Conservation (phyloP, 2,329 filamentous ascomycete species). For the Trichoderma sp. region DNA sequence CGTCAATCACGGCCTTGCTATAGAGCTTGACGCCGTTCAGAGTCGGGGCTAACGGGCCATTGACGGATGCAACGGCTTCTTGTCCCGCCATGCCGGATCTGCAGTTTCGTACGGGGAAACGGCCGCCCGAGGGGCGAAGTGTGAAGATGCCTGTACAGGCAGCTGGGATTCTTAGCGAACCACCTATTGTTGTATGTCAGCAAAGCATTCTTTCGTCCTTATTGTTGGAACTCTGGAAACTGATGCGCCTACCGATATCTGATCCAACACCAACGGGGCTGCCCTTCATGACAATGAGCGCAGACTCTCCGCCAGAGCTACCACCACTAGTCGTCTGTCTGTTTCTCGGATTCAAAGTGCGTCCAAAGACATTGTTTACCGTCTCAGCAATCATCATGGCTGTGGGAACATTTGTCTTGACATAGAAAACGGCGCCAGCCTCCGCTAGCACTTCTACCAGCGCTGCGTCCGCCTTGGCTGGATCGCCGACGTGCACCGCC, state of each 20-base stretch:
- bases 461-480: constrained; percentile 44
- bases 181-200: constrained; percentile 34
- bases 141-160: constrained; percentile 59
- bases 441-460: constrained; percentile 43
- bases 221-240: not conserved
- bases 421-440: constrained; percentile 54
- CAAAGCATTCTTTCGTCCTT: not conserved
- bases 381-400: constrained; percentile 69
- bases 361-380: constrained; percentile 63
- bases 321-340: constrained; percentile 60
- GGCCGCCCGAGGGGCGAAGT: constrained; percentile 55
- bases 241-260: constrained; percentile 48
- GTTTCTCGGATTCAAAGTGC: constrained; percentile 61
- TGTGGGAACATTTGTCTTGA: constrained; percentile 58
- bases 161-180: constrained; percentile 53
- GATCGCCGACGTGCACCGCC: constrained; percentile 57
- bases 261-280: constrained; percentile 62
- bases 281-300: constrained; percentile 58
- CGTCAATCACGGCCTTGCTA: constrained; percentile 49
- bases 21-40: constrained; percentile 57
- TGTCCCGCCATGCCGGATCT: constrained; percentile 62
- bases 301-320: constrained; percentile 65
- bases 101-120: constrained; percentile 55
- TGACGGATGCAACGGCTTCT: constrained; percentile 62
- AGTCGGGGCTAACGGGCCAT: constrained; percentile 59